phyloP scores from a whole-genome alignment of 495 filamentous ascomycete species.

The Niebla homalea region DNA sequence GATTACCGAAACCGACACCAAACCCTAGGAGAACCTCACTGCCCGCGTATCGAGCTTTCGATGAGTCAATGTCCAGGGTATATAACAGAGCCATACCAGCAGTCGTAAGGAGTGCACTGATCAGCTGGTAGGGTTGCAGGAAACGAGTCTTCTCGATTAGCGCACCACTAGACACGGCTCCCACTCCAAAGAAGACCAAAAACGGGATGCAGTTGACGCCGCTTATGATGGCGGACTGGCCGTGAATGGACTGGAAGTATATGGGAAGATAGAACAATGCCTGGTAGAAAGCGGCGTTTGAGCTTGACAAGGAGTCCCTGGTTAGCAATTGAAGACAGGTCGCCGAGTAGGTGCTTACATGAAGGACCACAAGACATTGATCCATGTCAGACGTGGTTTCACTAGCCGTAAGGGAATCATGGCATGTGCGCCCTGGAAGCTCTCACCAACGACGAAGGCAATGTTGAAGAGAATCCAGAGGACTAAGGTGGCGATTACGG shows the following conservation, averaged over 20 bases:
- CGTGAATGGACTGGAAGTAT: conserved; percentile 43
- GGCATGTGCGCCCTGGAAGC: conserved; percentile 4
- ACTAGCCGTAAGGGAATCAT: conserved; percentile 6
- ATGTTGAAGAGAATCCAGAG: conserved; percentile 8
- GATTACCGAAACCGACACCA: conserved; percentile 20
- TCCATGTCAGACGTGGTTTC: conserved; percentile 1
- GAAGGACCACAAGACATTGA: background rate
- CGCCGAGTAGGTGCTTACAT: background rate
- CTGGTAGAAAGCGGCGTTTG: conserved; percentile 22
- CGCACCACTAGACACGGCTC: conserved; percentile 7
- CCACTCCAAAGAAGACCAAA: conserved; percentile 23
- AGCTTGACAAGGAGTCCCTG: background rate
- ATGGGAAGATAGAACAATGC: conserved; percentile 45
- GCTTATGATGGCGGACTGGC: conserved; percentile 27
- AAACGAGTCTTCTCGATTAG: conserved; percentile 12
- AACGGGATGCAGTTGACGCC: conserved; percentile 42
- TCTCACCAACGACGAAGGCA: conserved; percentile 3
- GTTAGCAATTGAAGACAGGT: background rate
- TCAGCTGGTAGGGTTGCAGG: conserved; percentile 9
- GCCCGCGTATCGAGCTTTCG: conserved; percentile 25
- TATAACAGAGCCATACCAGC: conserved; percentile 26
- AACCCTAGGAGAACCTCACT: conserved; percentile 28
- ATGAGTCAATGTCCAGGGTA: conserved; percentile 19
- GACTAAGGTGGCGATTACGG: conserved; percentile 14
- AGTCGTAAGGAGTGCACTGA: conserved; percentile 15